phyloP scores from a whole-genome alignment of 805 yeast genomes.

The Clavispora fructus region DNA sequence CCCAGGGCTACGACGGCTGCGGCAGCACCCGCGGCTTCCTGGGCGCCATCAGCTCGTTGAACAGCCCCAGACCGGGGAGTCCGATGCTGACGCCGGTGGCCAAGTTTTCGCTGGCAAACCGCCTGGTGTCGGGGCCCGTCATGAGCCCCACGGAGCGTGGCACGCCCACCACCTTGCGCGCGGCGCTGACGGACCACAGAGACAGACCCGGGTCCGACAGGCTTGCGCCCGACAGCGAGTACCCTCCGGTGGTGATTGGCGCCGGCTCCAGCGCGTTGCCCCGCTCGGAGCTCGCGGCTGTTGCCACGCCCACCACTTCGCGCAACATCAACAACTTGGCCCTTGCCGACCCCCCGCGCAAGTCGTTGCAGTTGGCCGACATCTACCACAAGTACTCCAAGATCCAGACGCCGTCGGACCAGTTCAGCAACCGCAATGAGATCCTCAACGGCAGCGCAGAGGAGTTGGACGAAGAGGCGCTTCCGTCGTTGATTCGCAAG shows the following conservation, averaged over 20 bases:
- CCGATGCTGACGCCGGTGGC: constrained; percentile 2
- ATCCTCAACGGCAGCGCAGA: constrained; percentile 34
- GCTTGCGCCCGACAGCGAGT: neutral
- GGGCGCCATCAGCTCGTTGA: constrained; percentile 55
- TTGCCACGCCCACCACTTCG: neutral
- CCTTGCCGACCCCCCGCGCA: constrained; percentile 16
- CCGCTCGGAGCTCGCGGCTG: neutral
- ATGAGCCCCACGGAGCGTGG: neutral
- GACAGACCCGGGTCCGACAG: neutral
- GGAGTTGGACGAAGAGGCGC: constrained; percentile 28
- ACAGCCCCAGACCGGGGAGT: constrained; percentile 24
- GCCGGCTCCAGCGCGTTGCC: neutral
- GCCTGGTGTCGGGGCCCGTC: neutral
- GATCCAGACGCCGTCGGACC: constrained; percentile 37
- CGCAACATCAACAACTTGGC: constrained; percentile 28
- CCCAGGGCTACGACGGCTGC: constrained; percentile 63
- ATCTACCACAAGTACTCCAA: constrained; percentile 39
- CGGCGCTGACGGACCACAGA: neutral
- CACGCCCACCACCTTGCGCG: neutral
- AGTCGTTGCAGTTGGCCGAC: constrained; percentile 36
- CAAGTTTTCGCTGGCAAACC: neutral
- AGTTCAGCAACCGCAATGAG: constrained; percentile 32
- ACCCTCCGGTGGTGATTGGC: neutral
- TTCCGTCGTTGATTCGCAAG: constrained; percentile 28
- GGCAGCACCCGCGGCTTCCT: constrained; percentile 62